phyloP scores from a whole-genome alignment of 257 asterid genomes.

The Solanum lycopersicoides region DNA sequence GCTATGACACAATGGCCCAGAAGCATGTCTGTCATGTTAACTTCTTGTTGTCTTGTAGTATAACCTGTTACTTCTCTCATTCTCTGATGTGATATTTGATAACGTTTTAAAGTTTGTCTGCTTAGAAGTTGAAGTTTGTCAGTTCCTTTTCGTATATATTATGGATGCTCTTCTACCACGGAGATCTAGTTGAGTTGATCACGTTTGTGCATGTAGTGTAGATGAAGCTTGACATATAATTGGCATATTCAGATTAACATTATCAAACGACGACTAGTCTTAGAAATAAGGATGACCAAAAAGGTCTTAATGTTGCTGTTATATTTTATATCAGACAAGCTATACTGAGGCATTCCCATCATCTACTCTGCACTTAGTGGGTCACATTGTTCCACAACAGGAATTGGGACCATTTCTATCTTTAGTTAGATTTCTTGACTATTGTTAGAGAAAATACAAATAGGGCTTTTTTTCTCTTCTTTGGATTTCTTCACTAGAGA shows the following conservation, averaged over 20 bases:
- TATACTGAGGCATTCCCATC: background rate
- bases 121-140: background rate
- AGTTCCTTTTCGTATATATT: background rate
- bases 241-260: background rate
- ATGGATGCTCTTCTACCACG: background rate
- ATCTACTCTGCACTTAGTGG: background rate
- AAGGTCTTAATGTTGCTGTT: background rate
- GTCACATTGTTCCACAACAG: background rate
- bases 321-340: background rate
- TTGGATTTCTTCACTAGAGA: background rate
- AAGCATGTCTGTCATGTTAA: background rate
- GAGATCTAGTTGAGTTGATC: background rate
- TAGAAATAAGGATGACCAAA: background rate
- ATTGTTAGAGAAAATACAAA: background rate
- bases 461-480: background rate
- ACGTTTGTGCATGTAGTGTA: background rate
- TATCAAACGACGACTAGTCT: background rate
- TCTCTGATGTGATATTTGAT: background rate
- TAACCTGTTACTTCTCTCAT: background rate
- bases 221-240: background rate
- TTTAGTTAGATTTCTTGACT: background rate
- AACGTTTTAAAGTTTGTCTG: background rate
- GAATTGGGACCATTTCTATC: background rate
- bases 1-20: background rate
- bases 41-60: background rate